These are phyloP conservation scores for Fusarium circinatum DNA, from an alignment of 2,329 filamentous ascomycete species.

Conservation along the genomic window DNA sequence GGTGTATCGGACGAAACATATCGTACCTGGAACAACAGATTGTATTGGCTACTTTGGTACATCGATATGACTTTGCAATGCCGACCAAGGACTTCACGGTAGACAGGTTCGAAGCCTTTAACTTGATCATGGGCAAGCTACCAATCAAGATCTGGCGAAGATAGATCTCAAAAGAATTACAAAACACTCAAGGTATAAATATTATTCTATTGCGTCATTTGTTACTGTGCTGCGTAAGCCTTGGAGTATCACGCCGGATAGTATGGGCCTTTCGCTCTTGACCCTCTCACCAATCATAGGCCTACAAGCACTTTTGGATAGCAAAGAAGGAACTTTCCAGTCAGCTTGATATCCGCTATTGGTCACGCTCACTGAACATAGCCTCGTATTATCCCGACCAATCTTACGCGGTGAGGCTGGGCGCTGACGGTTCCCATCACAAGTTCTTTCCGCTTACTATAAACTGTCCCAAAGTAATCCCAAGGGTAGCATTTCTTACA, in stretches of 20 bases:
- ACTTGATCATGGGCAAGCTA: conserved; percentile 3
- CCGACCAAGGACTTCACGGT: neutral
- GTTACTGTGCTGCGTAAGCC: no score
- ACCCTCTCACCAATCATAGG: neutral
- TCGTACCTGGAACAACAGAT: conserved; percentile 58
- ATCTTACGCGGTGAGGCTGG: neutral
- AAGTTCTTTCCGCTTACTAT: neutral
- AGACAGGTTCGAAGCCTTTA: neutral
- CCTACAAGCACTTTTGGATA: no score
- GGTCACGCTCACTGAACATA: neutral
- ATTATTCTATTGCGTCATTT: neutral
- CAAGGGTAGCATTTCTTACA: neutral
- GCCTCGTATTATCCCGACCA: neutral
- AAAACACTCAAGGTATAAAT: neutral
- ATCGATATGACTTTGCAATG: conserved; percentile 53
- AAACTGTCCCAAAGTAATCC: fast-evolving
- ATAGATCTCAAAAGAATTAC: neutral
- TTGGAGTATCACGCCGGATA: neutral
- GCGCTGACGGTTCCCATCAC: neutral
- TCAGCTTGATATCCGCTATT: fast-evolving
- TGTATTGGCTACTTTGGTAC: conserved; percentile 53
- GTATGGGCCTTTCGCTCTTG: neutral
- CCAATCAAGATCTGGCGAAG: neutral
- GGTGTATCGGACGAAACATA: conserved; percentile 55
- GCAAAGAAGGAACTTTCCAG: neutral